Conservation (phyloP, 306 rosid species). For the Sphenostylis stenocarpa region DNA sequence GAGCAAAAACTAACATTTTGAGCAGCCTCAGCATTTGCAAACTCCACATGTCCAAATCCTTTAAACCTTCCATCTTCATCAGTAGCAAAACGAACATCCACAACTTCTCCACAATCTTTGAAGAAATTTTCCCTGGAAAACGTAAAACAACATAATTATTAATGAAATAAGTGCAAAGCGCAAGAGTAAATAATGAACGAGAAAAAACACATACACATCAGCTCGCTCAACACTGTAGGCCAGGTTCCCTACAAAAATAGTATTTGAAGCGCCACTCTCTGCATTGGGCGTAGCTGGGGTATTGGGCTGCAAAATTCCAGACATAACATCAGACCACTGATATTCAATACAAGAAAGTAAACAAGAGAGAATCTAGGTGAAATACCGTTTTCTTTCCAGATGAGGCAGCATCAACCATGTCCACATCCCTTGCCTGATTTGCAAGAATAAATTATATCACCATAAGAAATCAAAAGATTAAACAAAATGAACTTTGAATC, state of each 20-base stretch:
- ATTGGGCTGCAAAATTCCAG: slow-evolving; percentile 49
- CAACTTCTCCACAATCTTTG: slow-evolving; percentile 62
- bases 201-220: slow-evolving; percentile 64
- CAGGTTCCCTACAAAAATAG: slow-evolving; percentile 78
- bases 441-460: neutral
- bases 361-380: neutral
- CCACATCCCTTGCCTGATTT: slow-evolving; percentile 56
- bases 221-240: slow-evolving; percentile 42
- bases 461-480: neutral
- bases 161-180: neutral
- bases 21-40: slow-evolving; percentile 63
- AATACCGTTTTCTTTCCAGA: slow-evolving; percentile 54
- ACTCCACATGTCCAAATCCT: slow-evolving; percentile 92
- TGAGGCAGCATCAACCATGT: slow-evolving; percentile 68
- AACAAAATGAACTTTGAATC: neutral
- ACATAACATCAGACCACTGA: neutral
- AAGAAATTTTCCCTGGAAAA: slow-evolving; percentile 68
- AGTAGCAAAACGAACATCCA: slow-evolving; percentile 62
- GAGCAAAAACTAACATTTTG: slow-evolving; percentile 40
- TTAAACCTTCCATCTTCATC: slow-evolving; percentile 53
- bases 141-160: neutral
- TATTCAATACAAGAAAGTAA: neutral
- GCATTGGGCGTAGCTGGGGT: slow-evolving; percentile 61
- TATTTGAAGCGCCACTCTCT: slow-evolving; percentile 39
- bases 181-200: too few species aligned